A percentile compares a stretch with the other conserved stretches of the same genome.
phyloP scores from a whole-genome alignment of 106 monocot species.

The Gastrodia elata region DNA sequence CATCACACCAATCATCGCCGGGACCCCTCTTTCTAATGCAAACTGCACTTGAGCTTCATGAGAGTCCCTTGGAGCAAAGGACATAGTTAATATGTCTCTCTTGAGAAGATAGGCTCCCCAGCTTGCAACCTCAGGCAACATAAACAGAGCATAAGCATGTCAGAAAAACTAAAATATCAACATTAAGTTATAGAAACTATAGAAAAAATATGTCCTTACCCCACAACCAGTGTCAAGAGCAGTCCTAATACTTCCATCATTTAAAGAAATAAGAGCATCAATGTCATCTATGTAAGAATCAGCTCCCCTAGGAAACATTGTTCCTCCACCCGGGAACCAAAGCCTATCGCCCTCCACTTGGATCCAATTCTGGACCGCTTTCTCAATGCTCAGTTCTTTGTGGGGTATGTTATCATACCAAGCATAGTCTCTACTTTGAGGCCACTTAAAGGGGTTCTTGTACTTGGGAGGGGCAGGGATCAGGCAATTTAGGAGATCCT shows the following conservation, averaged over 20 bases:
- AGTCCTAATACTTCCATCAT: slow-evolving; percentile 32
- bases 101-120: slow-evolving; percentile 42
- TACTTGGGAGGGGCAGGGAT: slow-evolving; percentile 42
- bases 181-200: too few species aligned
- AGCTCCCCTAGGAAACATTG: slow-evolving; percentile 39
- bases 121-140: slow-evolving; percentile 33
- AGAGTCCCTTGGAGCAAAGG: slow-evolving; percentile 40
- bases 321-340: slow-evolving; percentile 42
- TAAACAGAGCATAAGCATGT: slow-evolving; percentile 2
- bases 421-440: slow-evolving; percentile 39
- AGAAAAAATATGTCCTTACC: slow-evolving; percentile 8
- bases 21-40: slow-evolving; percentile 42
- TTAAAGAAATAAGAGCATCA: slow-evolving; percentile 27
- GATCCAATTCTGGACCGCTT: slow-evolving; percentile 51
- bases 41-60: too few species aligned
- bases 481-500: slow-evolving; percentile 37
- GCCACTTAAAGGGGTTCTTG: slow-evolving; percentile 51
- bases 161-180: too few species aligned
- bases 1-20: slow-evolving; percentile 43
- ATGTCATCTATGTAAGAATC: slow-evolving; percentile 42
- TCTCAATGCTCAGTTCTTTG: slow-evolving; percentile 43
- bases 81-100: slow-evolving; percentile 42
- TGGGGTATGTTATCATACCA: slow-evolving; percentile 54
- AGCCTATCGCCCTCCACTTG: slow-evolving; percentile 37
- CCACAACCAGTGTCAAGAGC: slow-evolving; percentile 56